Evolutionary conservation across 1,284 basidiomycete genomes (phyloP), one percentile per base, ranked within the genome.

Genomic region (Irpex rosettiformis): DNA sequence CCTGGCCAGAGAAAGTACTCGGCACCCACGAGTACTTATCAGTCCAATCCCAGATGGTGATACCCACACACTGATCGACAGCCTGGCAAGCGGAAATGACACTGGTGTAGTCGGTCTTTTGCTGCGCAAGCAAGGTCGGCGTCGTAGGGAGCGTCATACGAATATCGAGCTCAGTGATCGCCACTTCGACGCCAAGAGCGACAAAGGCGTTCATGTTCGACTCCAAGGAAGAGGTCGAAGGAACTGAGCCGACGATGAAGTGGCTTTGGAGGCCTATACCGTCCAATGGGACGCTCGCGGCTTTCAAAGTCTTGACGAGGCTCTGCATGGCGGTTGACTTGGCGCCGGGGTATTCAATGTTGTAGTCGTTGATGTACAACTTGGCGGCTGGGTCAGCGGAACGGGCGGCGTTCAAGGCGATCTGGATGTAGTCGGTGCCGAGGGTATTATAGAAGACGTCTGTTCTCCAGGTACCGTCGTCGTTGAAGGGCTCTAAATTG

Each of bases 321-420:
- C 75, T 75, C 63, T 75, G 69, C 70, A 81, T 73, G 1, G 75
- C 75, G 18, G 74, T 78, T n/a, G 76, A 71, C 67, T 83, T 82
- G 27, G 72, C 69, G 42, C 77, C 73, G 65, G 58, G 40, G 28
- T 62, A 65, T 49, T 72, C 70, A 51, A 69, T 68, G 64, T 72
- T 84, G 73, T 81, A 86, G 64, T 85, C 83, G 64, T 85, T 85
- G 71, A 84, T 81, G 62, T 67, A 70, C 7, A 70, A 63, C 66
- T 72, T 69, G 6, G 77, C 73, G 51, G 66, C 67, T 2, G 79
- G 76, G 63, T 82, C 80, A 11, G 79, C 79, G 27, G 69, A 72
- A 21, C 74, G 73, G 1, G 80, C 79, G n/a, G 79, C 74, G 4
- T 68, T 65, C 30, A 83, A 72, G 3, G 79, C 80, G 40, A 75